Base-by-base conservation (phyloP, 1,139 yeast species). In the Geotrichum carabidarum region DNA sequence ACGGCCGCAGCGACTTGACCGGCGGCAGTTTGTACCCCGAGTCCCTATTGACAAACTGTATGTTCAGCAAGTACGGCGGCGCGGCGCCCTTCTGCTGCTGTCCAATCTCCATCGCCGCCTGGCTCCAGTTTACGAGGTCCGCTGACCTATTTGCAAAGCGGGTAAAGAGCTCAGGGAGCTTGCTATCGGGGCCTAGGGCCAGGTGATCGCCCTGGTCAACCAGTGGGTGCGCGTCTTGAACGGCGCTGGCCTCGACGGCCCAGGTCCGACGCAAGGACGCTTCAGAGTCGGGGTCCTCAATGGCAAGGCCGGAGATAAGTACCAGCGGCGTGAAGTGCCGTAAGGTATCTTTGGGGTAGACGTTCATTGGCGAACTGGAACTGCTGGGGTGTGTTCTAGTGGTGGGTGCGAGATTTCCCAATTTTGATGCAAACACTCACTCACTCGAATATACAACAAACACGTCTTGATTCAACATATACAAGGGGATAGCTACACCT, bases 261-360 rank as follows among this genome's bases (percentile, higher is more conserved):
- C 54, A 51, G 12, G 35, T 11, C 15, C 49, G 43, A 12, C 14
- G 34, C 17, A 22, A 43, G 11, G 43, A 40, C 12, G 17, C 18
- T 1, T n/a, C 31, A 15, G 40, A 35, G 9, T 40, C 17, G 11
- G 22, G 15, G 30, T 51, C 54, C 7, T 55, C 55, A 31, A 51
- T 36, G 2, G 59, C 62, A 15, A 66, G 58, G 2, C 71, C 71
- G 7, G 64, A 54, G 1, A 67, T 59, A 9, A 62, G 55, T 31
- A 67, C 56, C 38, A 64, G 59, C 7, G 70, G 71, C 44, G 64
- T 57, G 48, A 59, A 53, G 41, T 64, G 69, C 50, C 54, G 57
- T 50, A 65, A 54, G 40, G 58, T 57, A 38, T 62, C 66, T 38
- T 45, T 36, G 11, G 64, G 65, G 40, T 60, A 61, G 36, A 49